phyloP scores from a whole-genome alignment of 2,329 filamentous ascomycete species.

The Xylaria sp. region DNA sequence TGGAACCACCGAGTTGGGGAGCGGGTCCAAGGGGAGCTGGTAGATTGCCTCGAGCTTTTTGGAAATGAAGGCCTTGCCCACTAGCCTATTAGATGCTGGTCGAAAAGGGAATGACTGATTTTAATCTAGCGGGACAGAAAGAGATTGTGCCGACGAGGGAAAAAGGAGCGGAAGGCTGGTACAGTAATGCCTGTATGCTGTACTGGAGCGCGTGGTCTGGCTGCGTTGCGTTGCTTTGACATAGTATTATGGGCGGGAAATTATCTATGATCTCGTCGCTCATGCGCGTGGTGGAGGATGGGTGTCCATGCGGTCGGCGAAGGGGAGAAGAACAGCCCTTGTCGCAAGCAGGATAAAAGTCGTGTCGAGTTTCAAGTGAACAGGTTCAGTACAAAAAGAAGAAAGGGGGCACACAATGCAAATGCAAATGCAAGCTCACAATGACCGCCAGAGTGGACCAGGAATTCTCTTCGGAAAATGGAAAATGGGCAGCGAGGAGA shows the following conservation, averaged over 20 bases:
- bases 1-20: constrained; percentile 50
- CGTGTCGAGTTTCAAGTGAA: constrained; percentile 34
- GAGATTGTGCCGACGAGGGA: constrained; percentile 37
- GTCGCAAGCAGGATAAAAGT: constrained; percentile 21
- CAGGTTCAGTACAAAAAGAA: constrained; percentile 26
- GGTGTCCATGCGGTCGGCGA: constrained; percentile 26
- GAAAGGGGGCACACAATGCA: constrained; percentile 25
- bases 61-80: constrained; percentile 51
- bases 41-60: constrained; percentile 50
- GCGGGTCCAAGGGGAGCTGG: constrained; percentile 50
- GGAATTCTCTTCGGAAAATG: constrained; percentile 24
- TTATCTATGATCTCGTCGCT: constrained; percentile 38
- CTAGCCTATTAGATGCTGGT: constrained; percentile 50
- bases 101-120: constrained; percentile 49
- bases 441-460: constrained; percentile 25
- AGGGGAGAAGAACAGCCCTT: constrained; percentile 31
- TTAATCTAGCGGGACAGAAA: constrained; percentile 44
- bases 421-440: constrained; percentile 21
- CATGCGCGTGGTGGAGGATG: constrained; percentile 34
- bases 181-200: constrained; percentile 31
- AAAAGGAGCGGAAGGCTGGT: constrained; percentile 42
- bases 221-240: constrained; percentile 16
- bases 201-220: constrained; percentile 21
- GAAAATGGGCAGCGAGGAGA: constrained; percentile 27
- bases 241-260: constrained; percentile 34